A percentile compares a stretch with the other conserved stretches of the same genome.
Conservation (phyloP, 768 basidiomycete species). For the Trametes punicea region DNA sequence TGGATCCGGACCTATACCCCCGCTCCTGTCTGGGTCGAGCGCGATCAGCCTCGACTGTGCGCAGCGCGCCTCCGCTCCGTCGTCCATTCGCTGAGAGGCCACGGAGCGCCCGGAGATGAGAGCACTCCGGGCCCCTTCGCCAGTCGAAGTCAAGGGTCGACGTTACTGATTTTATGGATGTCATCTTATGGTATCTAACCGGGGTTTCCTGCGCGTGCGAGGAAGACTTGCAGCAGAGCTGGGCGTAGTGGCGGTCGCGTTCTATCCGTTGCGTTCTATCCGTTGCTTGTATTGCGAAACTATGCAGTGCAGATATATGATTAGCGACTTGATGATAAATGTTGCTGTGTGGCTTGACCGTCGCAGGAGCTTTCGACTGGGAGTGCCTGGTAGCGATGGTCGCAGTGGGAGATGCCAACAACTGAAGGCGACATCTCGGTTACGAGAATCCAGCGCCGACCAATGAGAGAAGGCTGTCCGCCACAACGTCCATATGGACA, state of each 20-base stretch:
- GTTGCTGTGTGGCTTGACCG: not conserved
- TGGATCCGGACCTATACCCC: slow-evolving; percentile 11
- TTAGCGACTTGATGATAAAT: not conserved
- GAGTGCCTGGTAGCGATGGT: not conserved
- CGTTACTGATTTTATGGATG: slow-evolving; percentile 18
- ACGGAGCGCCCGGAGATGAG: slow-evolving; percentile 2
- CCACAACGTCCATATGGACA: slow-evolving; percentile 16
- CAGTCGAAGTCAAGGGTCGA: slow-evolving; percentile 9
- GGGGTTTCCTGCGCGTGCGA: not conserved
- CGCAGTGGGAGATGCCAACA: not conserved
- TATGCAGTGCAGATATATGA: slow-evolving; percentile 17
- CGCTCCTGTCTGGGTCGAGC: slow-evolving; percentile 8
- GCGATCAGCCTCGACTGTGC: slow-evolving; percentile 11
- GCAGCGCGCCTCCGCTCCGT: slow-evolving; percentile 13
- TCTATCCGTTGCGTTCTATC: slow-evolving; percentile 16
- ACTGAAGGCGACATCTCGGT: not conserved
- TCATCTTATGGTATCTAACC: slow-evolving; percentile 15
- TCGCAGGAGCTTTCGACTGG: not conserved
- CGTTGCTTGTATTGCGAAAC: slow-evolving; percentile 16
- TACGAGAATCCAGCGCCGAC: slow-evolving; percentile 1
- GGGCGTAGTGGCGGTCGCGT: slow-evolving; percentile 12
- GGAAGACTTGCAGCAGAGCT: too few species aligned
- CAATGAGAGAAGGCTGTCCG: slow-evolving; percentile 2
- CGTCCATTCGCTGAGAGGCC: not conserved
- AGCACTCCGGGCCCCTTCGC: slow-evolving; percentile 15